Evolutionary conservation across 2,329 filamentous ascomycete genomes (phyloP).

Genomic region (Colletotrichum graminicola): DNA sequence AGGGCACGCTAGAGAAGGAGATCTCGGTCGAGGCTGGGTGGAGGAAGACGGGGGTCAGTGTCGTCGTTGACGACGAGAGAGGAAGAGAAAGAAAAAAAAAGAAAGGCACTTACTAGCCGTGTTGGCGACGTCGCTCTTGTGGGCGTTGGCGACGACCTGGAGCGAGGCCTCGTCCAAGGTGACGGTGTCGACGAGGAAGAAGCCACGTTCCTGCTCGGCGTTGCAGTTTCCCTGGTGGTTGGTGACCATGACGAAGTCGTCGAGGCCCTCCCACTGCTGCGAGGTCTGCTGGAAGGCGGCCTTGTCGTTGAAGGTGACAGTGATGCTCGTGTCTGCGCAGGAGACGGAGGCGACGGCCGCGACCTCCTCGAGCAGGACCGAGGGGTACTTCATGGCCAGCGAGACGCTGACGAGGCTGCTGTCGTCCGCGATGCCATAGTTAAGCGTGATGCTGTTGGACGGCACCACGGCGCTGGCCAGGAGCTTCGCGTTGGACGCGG

Average conservation of each 20-base stretch:
- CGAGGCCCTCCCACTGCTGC: constrained; percentile 41
- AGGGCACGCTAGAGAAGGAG: constrained; percentile 43
- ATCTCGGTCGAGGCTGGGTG: constrained; percentile 41
- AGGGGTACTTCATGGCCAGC: constrained; percentile 55
- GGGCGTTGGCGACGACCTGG: constrained; percentile 42
- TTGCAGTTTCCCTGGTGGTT: constrained; percentile 46
- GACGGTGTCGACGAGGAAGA: constrained; percentile 44
- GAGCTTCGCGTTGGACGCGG: constrained; percentile 27
- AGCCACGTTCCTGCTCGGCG: constrained; percentile 43
- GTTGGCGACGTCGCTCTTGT: constrained; percentile 45
- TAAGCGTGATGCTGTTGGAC: constrained; percentile 57
- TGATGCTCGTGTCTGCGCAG: constrained; percentile 66
- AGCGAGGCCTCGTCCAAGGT: constrained; percentile 38
- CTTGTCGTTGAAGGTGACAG: constrained; percentile 43
- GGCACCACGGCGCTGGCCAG: constrained; percentile 35
- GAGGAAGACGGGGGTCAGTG: neutral
- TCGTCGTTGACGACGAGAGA: neutral
- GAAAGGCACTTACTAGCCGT: constrained; percentile 41
- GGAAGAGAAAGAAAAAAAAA: no score
- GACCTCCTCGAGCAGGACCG: constrained; percentile 45
- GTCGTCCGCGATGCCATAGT: constrained; percentile 48
- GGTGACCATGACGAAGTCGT: constrained; percentile 45
- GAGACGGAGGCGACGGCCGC: constrained; percentile 66
- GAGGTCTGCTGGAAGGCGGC: constrained; percentile 44
- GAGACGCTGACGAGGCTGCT: constrained; percentile 66